Percentiles rank a stretch among this genome's conserved stretches.
These are phyloP conservation scores for Amaranthus tricolor DNA, from an alignment of 179 eudicot species.

Conservation along the genomic window DNA sequence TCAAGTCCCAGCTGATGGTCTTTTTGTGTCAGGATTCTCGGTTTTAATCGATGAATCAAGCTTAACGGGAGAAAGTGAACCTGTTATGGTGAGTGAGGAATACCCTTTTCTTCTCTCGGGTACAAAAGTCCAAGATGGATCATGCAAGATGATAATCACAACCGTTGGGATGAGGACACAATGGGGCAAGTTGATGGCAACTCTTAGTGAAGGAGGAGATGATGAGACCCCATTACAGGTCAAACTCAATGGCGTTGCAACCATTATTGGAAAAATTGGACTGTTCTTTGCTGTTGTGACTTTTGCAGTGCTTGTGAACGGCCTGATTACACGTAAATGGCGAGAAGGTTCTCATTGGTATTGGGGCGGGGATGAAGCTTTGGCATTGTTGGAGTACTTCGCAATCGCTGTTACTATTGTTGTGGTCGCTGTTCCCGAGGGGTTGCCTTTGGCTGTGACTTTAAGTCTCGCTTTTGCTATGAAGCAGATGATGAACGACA, in stretches of 20 bases:
- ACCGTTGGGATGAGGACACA: constrained; percentile 98
- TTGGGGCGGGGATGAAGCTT: constrained; percentile 83
- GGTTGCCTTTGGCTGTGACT: constrained; percentile 91
- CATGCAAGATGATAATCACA: constrained; percentile 86
- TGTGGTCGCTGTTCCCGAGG: constrained; percentile 97
- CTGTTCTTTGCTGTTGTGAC: constrained; percentile 84
- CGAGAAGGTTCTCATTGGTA: constrained; percentile 43
- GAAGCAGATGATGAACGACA: constrained; percentile 98
- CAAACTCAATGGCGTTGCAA: constrained; percentile 90
- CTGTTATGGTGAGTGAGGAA: constrained; percentile 62
- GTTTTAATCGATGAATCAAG: constrained; percentile 85
- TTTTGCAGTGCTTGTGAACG: constrained; percentile 77
- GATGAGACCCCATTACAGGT: constrained; percentile 96
- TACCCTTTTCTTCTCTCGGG: constrained; percentile 84
- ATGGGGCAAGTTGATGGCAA: constrained; percentile 94
- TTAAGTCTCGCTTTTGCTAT: constrained; percentile 93
- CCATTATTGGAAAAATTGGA: constrained; percentile 91
- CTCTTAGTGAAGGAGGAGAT: constrained; percentile 89
- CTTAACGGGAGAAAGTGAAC: constrained; percentile 94
- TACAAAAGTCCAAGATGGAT: constrained; percentile 93
- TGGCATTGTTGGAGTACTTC: constrained; percentile 73
- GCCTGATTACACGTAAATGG: constrained; percentile 58
- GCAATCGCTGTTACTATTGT: constrained; percentile 93
- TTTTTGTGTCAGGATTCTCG: constrained; percentile 81
- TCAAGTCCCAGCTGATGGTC: constrained; percentile 97